A percentile compares a stretch with the other conserved stretches of the same genome.
These are phyloP conservation scores for Lasiosphaeriaceae sp. DNA, from an alignment of 495 filamentous ascomycete species.

Conservation along the genomic window DNA sequence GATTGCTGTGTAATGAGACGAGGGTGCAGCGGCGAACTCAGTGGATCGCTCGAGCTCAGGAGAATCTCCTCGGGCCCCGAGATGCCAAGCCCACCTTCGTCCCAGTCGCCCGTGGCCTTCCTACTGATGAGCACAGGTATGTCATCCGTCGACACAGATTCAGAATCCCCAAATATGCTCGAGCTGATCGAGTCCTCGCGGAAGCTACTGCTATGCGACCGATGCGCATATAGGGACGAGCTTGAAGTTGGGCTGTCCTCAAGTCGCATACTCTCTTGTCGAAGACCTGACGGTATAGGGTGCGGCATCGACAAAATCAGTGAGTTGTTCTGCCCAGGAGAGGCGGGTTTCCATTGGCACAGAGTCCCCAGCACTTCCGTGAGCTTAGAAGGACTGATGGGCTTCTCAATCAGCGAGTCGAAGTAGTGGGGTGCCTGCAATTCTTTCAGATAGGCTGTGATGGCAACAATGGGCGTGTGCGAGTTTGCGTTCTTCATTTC, in stretches of 20 bases:
- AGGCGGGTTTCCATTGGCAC: slow-evolving; percentile 88
- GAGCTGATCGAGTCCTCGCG: slow-evolving; percentile 82
- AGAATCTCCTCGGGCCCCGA: slow-evolving; percentile 41
- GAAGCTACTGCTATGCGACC: slow-evolving; percentile 70
- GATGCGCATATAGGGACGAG: slow-evolving; percentile 68
- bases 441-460: slow-evolving; percentile 97
- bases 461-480: slow-evolving; percentile 91
- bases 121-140: slow-evolving; percentile 70
- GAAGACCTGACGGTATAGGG: slow-evolving; percentile 58
- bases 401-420: slow-evolving; percentile 90
- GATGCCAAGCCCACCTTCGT: slow-evolving; percentile 69
- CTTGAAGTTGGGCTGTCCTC: slow-evolving; percentile 84
- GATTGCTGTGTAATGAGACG: slow-evolving; percentile 61
- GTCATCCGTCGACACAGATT: slow-evolving; percentile 74
- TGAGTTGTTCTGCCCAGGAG: slow-evolving; percentile 41
- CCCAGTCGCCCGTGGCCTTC: slow-evolving; percentile 68
- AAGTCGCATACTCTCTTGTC: slow-evolving; percentile 55
- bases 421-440: slow-evolving; percentile 92
- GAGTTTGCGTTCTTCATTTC: slow-evolving; percentile 91
- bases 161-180: slow-evolving; percentile 79
- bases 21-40: slow-evolving; percentile 37
- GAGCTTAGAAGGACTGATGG: slow-evolving; percentile 82
- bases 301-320: slow-evolving; percentile 41
- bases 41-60: slow-evolving; percentile 24
- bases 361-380: slow-evolving; percentile 78